Evolutionary conservation across 2,329 filamentous ascomycete genomes (phyloP), one percentile per base, ranked within the genome.

Genomic region (Diaporthe velutina): DNA sequence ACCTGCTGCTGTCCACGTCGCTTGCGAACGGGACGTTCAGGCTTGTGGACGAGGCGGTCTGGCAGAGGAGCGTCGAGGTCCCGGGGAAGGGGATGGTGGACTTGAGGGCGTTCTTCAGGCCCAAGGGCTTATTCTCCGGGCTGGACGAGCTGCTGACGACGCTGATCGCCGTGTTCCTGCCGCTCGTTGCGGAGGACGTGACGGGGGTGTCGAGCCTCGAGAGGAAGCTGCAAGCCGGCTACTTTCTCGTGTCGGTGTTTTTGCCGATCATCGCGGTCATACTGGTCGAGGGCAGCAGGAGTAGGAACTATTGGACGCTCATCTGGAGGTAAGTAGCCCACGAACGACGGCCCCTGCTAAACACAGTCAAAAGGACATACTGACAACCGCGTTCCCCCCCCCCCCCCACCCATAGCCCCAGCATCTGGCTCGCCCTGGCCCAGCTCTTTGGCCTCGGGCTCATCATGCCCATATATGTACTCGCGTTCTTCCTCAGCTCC

Each of bases 401-500:
- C n/a, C n/a, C n/a, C n/a, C n/a, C n/a, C n/a, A 2, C 42, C 25
- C 42, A 9, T 25, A 71, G 70, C 13, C 55, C 70, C 33, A 61
- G 42, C 19, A 50, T 60, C 55, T 71, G 70, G 70, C 70, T 71
- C n/a, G 25, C 35, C 38, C 55, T 50, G 2, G 70, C 70, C 19
- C 70, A 71, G 42, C 70, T 71, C 33, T 40, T 71, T n/a, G 70
- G 70, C 42, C 70, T 71, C 45, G 70, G 70, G 17, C 70, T 71
- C 55, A 50, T 71, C 33, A 28, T 71, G n/a, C 70, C 70, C 22
- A 19, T 71, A 9, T 71, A 71, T n/a, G 55, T 71, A 22, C 70
- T 71, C 33, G 70, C 70, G 0, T 61, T 71, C 55, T 61, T 38
- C 55, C n/a, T 58, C n/a, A 71, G 55, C 55, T 71, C 70, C 33